Conservation (phyloP, 345 rosid species). For the Hibiscus syriacus region DNA sequence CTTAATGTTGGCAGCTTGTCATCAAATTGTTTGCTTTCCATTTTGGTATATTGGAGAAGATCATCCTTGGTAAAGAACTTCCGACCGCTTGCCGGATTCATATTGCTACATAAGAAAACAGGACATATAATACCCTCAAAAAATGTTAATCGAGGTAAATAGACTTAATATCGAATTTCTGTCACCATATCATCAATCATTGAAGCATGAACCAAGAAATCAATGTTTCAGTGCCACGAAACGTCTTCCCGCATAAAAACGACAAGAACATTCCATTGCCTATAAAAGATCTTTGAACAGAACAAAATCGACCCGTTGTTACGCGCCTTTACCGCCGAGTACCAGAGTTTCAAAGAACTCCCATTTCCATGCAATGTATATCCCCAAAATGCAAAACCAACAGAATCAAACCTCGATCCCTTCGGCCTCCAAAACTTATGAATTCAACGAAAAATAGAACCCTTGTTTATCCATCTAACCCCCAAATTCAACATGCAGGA, state of each 20-base stretch:
- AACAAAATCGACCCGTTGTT: not conserved
- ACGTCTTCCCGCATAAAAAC: not conserved
- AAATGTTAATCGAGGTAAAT: not conserved
- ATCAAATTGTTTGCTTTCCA: conserved; percentile 13
- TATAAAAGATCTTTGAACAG: not conserved
- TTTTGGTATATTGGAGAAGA: conserved; percentile 24
- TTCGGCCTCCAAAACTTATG: not conserved
- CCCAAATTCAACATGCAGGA: not conserved
- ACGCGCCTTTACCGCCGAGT: too few species aligned
- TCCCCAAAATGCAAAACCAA: not conserved
- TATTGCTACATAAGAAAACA: conserved; percentile 26
- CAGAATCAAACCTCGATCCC: not conserved
- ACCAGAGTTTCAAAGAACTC: not conserved
- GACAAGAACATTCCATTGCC: not conserved
- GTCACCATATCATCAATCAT: not conserved
- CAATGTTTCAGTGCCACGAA: not conserved
- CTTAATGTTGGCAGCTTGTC: not conserved
- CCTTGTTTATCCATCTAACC: not conserved
- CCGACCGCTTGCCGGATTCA: conserved; percentile 31
- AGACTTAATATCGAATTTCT: not conserved
- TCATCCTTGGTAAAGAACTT: conserved; percentile 43
- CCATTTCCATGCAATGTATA: not conserved
- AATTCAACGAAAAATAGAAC: not conserved
- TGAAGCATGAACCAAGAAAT: not conserved
- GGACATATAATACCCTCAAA: not conserved